Percentiles rank a stretch among this genome's conserved stretches.
These are phyloP conservation scores for Annulohypoxylon truncatum DNA, from an alignment of 2,329 filamentous ascomycete species.

Conservation along the genomic window DNA sequence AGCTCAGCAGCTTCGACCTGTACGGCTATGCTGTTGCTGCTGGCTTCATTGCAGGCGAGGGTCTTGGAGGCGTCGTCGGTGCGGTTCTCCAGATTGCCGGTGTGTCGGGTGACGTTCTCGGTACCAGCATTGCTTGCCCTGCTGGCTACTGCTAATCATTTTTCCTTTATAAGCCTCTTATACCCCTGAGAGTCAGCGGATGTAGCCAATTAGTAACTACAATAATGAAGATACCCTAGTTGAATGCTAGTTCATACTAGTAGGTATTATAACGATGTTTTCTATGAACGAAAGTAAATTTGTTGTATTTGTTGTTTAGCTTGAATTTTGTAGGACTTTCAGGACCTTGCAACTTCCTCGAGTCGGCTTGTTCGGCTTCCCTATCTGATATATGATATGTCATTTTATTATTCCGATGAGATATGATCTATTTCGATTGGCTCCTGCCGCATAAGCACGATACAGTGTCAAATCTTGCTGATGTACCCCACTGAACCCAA, in stretches of 20 bases:
- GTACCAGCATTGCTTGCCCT: constrained; percentile 51
- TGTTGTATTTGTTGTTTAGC: too few species aligned
- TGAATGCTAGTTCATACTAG: neutral
- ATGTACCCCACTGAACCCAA: neutral
- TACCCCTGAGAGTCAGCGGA: constrained; percentile 2
- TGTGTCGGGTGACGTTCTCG: constrained; percentile 50
- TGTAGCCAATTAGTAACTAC: constrained; percentile 13
- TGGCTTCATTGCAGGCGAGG: constrained; percentile 72
- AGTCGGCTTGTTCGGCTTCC: neutral
- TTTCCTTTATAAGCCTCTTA: constrained; percentile 32
- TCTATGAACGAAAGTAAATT: too few species aligned
- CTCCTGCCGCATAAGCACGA: neutral
- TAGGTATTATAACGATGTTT: neutral
- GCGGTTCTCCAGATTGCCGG: constrained; percentile 54
- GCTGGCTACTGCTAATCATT: constrained; percentile 44
- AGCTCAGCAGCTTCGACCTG: constrained; percentile 65
- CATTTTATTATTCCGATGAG: neutral
- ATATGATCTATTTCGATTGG: neutral
- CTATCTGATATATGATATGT: neutral
- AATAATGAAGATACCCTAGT: constrained; percentile 17
- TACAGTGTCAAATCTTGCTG: neutral
- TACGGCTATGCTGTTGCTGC: constrained; percentile 70
- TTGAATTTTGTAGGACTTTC: neutral
- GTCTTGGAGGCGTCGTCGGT: constrained; percentile 71
- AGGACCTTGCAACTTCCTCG: neutral